These are phyloP conservation scores for Termitomyces sp. DNA, from an alignment of 768 basidiomycete species.

Conservation along the genomic window DNA sequence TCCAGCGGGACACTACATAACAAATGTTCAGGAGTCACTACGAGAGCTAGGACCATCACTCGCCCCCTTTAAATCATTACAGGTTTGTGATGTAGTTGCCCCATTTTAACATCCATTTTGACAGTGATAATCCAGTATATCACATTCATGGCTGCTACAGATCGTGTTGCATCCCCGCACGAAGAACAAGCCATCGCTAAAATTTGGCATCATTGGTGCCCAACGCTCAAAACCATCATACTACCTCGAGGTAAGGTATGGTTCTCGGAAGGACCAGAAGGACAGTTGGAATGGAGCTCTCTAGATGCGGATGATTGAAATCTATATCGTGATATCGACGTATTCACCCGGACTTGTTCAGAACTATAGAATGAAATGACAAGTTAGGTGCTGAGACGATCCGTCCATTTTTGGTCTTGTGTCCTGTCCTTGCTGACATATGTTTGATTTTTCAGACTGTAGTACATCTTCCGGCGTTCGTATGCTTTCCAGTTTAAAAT, in stretches of 20 bases:
- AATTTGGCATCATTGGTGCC: slow-evolving; percentile 56
- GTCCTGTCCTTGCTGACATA: background rate
- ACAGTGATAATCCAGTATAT: slow-evolving; percentile 39
- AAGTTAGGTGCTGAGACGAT: background rate
- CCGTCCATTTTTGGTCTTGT: no score
- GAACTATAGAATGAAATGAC: background rate
- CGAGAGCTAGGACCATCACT: slow-evolving; percentile 40
- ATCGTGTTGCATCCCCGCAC: slow-evolving; percentile 24
- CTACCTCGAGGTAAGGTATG: slow-evolving; percentile 62
- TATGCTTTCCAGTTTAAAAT: background rate
- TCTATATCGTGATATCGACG: background rate
- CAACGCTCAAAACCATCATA: slow-evolving; percentile 62
- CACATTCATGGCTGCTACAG: slow-evolving; percentile 56
- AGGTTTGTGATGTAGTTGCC: slow-evolving; percentile 22
- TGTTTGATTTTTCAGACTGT: background rate
- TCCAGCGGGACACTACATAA: background rate
- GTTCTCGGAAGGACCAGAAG: slow-evolving; percentile 42
- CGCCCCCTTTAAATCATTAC: slow-evolving; percentile 39
- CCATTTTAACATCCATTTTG: background rate
- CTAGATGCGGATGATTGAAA: slow-evolving; percentile 11
- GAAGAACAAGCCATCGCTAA: slow-evolving; percentile 53
- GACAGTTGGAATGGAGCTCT: slow-evolving; percentile 16
- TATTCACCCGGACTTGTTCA: background rate
- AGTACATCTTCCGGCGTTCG: background rate
- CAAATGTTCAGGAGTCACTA: slow-evolving; percentile 36